These are phyloP conservation scores for Pythium dissimile DNA, from an alignment of 352 stramenopile species.

Conservation along the genomic window DNA sequence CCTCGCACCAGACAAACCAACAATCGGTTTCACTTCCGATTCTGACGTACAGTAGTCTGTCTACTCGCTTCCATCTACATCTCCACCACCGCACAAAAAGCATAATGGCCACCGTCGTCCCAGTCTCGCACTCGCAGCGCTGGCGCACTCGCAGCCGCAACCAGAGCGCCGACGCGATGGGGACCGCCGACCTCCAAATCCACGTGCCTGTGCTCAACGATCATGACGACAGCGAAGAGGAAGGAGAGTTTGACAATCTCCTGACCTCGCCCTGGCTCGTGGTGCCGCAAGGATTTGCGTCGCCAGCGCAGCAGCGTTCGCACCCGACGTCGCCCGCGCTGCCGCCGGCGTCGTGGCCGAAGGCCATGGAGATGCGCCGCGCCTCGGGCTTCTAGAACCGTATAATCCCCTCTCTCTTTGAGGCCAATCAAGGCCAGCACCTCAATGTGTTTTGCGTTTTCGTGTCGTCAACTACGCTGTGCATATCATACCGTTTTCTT, in stretches of 20 bases:
- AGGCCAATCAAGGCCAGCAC: not conserved
- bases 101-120: constrained; percentile 51
- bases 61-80: not conserved
- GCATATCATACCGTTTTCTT: not conserved
- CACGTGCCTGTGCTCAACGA: constrained; percentile 9
- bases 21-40: no score
- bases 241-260: constrained; percentile 32
- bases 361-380: constrained; percentile 44
- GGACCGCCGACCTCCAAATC: not conserved
- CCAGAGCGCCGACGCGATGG: constrained; percentile 34
- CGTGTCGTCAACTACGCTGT: not conserved
- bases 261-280: constrained; percentile 40
- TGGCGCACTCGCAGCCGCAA: constrained; percentile 52
- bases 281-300: constrained; percentile 36
- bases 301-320: constrained; percentile 14
- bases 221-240: constrained; percentile 16
- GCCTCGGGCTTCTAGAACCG: constrained; percentile 26
- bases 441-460: not conserved
- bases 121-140: constrained; percentile 48
- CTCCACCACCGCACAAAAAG: not conserved
- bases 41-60: no score
- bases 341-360: constrained; percentile 19
- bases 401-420: not conserved
- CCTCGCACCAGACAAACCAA: no score
- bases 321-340: constrained; percentile 2